Evolutionary conservation across 2,329 filamentous ascomycete species (phyloP), one percentile per base, ranked within the genome.

Genomic region (Aspergillus novoparasiticus): DNA sequence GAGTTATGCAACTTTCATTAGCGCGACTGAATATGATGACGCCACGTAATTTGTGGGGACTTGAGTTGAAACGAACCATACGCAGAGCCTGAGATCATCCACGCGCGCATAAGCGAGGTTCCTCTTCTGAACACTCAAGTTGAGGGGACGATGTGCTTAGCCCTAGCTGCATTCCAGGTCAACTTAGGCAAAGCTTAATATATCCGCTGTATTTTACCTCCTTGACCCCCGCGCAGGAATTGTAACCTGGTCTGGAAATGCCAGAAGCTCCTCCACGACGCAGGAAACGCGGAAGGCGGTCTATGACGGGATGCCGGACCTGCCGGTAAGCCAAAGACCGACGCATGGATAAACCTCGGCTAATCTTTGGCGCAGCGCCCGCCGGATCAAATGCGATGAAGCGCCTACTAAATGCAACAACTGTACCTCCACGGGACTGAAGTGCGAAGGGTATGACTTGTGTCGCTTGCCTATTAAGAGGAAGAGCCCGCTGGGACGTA

Each of bases 381-480:
- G 60, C 30, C 63, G 48, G 2, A 51, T 65, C n/a, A 62, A 62
- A 23, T 65, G 63, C 28, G 63, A 65, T 41, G 63, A 63, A 58
- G 46, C 46, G 0, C 60, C 63, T 16, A 51, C n/a, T 2, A 12
- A 34, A 26, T 63, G 60, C 26, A 48, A 55, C 4, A 63, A 60
- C 32, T 65, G 63, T 3, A 21, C 36, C 4, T 26, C 53, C 23
- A 48, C 60, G 3, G 55, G 55, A 6, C 54, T 60, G 34, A 43
- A 50, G 14, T 63, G 60, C 23, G 63, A 63, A 10, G 63, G 59
- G 3, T 61, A 61, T 30, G 51, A 61, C 16, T 19, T 50, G 43
- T 30, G 11, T 6, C 30, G 53, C 1, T 23, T 61, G 54, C 45
- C 30, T 1, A 16, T 46, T n/a, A 51, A 53, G 32, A 26, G 46